Percentiles rank a stretch among this genome's conserved stretches.
phyloP scores from a whole-genome alignment of 805 yeast species.

The Kodamaea laetipori region DNA sequence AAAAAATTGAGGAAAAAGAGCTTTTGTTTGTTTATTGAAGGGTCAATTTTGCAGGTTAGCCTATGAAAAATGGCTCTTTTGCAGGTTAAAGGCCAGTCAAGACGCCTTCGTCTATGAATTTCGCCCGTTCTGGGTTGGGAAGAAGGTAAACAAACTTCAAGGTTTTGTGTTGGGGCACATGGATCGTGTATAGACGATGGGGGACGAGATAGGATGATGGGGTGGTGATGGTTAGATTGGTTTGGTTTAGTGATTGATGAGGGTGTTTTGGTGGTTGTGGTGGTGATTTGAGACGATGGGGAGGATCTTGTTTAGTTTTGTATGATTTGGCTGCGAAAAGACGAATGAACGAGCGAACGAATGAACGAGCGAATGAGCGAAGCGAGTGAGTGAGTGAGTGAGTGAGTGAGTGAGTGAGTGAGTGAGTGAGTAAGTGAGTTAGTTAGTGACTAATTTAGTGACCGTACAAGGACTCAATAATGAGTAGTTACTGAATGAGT shows the following conservation, averaged over 20 bases:
- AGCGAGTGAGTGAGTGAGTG: too few relatives aligned
- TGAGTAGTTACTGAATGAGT: too few relatives aligned
- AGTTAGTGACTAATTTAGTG: too few relatives aligned
- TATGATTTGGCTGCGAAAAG: background rate
- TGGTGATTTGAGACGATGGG: background rate
- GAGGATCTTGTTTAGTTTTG: background rate
- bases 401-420: too few relatives aligned
- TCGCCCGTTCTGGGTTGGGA: slow-evolving; percentile 3
- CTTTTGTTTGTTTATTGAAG: slow-evolving; percentile 7
- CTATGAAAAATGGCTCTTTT: background rate
- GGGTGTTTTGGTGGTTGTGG: background rate
- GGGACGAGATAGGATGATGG: background rate
- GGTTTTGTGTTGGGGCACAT: slow-evolving; percentile 1
- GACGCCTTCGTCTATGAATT: slow-evolving; percentile 8
- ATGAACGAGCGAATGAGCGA: too few relatives aligned
- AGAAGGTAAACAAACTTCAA: slow-evolving; percentile 2
- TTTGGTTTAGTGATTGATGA: background rate
- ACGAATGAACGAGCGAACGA: too few relatives aligned
- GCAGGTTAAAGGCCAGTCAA: slow-evolving; percentile 1
- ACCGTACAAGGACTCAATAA: too few relatives aligned
- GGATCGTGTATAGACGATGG: slow-evolving; percentile 1
- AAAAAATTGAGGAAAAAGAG: slow-evolving; percentile 1
- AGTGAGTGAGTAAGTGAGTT: too few relatives aligned
- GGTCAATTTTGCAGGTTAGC: slow-evolving; percentile 9
- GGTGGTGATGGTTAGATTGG: slow-evolving; percentile 1